Base-by-base conservation (phyloP, 345 rosid genomes). In the Hibiscus mutabilis region DNA sequence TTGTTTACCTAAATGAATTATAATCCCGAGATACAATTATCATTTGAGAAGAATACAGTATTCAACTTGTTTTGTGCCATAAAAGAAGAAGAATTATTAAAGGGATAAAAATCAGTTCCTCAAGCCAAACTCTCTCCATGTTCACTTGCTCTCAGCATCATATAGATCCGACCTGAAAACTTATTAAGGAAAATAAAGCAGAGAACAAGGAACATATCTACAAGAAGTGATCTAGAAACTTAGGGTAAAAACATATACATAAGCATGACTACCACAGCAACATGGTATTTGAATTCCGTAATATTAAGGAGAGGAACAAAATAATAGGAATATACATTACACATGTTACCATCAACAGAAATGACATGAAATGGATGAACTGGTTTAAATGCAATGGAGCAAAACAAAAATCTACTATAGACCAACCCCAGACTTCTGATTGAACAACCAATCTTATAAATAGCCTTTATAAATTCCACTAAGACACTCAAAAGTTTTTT, bases 141-240 rank as follows among this genome's bases (percentile, higher is more conserved):
- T 12, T 83, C 79, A 85, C 83, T 83, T 83, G 89, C 89, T 83
- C 78, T 85, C 89, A 1, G 42, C 37, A 8, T 85, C 89, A 49
- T 85, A 85, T 1, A 85, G 22, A 66, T 85, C 85, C 3, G 89
- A 21, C 22, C 89, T 85, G 77, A 61, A 79, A 18, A 75, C 52
- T 19, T 14, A 70, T 84, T 18, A 82, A 77, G 87, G 86, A 82
- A 77, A 72, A 68, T 16, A 35, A 55, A 77, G 51, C 33, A 10
- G 44, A 59, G 1, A 21, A 42, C 46, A 18, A 29, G 46, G 24
- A 24, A 24, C 11, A 49, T 49, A 16, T 1, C 19, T 49, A 49
- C 55, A 49, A 49, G 1, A 49, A 49, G 7, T 49, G 55, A 5
- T 49, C 15, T 15, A 16, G 15, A n/a, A 13, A 4, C 15, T 15